These are phyloP conservation scores for Teratosphaeria nubilosa DNA, from an alignment of 2,329 filamentous ascomycete species.

Conservation along the genomic window DNA sequence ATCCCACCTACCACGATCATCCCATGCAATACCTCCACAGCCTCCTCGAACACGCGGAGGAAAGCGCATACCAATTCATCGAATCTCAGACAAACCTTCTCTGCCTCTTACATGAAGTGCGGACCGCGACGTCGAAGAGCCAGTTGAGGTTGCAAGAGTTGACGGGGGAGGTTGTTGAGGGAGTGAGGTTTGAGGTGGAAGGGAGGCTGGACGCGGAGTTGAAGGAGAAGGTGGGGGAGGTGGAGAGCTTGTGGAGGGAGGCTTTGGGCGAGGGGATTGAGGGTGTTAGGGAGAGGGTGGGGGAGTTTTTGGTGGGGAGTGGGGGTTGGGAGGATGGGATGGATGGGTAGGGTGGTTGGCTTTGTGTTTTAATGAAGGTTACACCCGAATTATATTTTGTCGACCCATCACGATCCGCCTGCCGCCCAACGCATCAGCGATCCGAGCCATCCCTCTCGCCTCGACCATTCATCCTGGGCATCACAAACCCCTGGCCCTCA, in stretches of 20 bases:
- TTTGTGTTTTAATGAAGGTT: neutral
- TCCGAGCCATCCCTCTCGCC: neutral
- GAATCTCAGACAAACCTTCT: slow-evolving; percentile 86
- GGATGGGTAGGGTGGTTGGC: slow-evolving; percentile 7
- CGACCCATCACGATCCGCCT: no score
- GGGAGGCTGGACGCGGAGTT: slow-evolving; percentile 67
- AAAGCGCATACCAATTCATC: slow-evolving; percentile 93
- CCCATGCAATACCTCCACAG: slow-evolving; percentile 87
- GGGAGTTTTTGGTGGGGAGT: slow-evolving; percentile 59
- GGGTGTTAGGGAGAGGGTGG: slow-evolving; percentile 63
- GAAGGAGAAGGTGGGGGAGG: slow-evolving; percentile 83
- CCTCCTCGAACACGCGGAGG: slow-evolving; percentile 75
- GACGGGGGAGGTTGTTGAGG: slow-evolving; percentile 42
- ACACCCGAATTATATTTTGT: neutral
- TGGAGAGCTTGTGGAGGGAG: slow-evolving; percentile 84
- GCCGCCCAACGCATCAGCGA: neutral
- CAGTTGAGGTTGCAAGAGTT: slow-evolving; percentile 58
- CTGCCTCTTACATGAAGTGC: slow-evolving; percentile 83
- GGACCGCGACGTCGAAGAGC: slow-evolving; percentile 63
- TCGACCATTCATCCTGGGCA: neutral
- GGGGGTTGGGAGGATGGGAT: slow-evolving; percentile 77
- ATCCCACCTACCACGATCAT: slow-evolving; percentile 66
- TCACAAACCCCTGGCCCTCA: neutral
- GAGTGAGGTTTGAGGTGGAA: slow-evolving; percentile 58
- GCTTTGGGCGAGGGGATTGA: slow-evolving; percentile 71